Conservation (phyloP, 192 early-diverging fungal genomes). For the Coemansia sp. region DNA sequence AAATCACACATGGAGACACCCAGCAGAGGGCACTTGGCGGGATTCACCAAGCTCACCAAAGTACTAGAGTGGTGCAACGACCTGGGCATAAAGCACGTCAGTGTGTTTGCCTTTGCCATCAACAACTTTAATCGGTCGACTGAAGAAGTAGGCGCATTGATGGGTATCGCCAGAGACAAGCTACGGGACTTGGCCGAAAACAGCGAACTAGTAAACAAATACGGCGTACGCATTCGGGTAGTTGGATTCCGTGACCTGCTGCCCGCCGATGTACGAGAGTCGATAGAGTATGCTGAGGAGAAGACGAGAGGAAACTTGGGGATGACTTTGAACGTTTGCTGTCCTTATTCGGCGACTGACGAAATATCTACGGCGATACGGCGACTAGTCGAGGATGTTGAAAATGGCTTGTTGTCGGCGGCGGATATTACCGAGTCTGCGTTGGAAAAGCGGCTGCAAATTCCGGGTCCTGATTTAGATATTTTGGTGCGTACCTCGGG, state of each 20-base stretch:
- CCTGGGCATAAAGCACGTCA: constrained; percentile 83
- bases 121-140: constrained; percentile 93
- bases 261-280: constrained; percentile 62
- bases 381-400: constrained; percentile 60
- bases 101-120: constrained; percentile 97
- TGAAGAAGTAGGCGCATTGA: constrained; percentile 84
- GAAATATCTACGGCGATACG: constrained; percentile 82
- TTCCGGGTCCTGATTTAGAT: constrained; percentile 78
- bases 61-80: constrained; percentile 90
- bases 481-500: constrained; percentile 92
- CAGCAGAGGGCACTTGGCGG: constrained; percentile 75
- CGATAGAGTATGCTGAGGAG: constrained; percentile 65
- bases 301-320: constrained; percentile 66
- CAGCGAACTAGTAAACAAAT: constrained; percentile 73
- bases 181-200: constrained; percentile 70
- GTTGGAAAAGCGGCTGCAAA: constrained; percentile 60
- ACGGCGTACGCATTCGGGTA: constrained; percentile 78
- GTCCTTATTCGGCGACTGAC: constrained; percentile 89
- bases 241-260: constrained; percentile 77
- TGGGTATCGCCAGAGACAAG: constrained; percentile 78
- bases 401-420: constrained; percentile 53
- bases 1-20: constrained; percentile 58
- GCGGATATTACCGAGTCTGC: constrained; percentile 63
- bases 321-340: constrained; percentile 88
- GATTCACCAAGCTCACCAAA: constrained; percentile 76